Percentiles rank a stretch among this genome's conserved stretches.
phyloP scores from a whole-genome alignment of 2,329 filamentous ascomycete species.

The Triangularia verruculosa region DNA sequence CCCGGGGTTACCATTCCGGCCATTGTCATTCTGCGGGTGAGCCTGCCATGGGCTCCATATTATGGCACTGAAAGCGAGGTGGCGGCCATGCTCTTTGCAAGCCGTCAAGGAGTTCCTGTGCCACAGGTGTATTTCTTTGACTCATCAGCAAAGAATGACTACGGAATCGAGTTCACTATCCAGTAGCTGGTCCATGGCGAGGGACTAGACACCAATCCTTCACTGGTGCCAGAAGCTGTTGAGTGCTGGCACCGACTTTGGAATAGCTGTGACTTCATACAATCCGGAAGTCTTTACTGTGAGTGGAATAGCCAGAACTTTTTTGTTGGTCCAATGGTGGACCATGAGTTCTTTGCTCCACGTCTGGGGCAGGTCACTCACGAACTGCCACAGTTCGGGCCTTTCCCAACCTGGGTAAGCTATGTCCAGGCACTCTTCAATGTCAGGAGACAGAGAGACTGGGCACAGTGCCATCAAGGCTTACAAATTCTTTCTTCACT shows the following conservation, averaged over 20 bases:
- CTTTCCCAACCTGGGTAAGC: neutral
- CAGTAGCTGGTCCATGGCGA: neutral
- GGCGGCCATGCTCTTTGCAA: neutral
- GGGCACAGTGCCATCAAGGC: neutral
- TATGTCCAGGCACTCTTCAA: neutral
- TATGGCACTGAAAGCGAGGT: conserved; percentile 6
- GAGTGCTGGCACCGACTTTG: neutral
- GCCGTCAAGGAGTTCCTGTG: neutral
- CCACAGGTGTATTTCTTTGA: conserved; percentile 6
- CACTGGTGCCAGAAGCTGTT: neutral
- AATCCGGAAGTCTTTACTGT: neutral
- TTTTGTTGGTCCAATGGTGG: conserved; percentile 3
- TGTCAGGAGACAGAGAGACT: neutral
- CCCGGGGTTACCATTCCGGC: neutral
- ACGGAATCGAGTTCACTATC: neutral
- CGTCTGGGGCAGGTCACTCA: neutral
- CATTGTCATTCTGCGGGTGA: neutral
- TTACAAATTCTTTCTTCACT: neutral
- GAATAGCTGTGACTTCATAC: neutral
- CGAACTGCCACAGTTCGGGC: neutral
- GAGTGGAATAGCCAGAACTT: neutral
- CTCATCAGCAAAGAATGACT: neutral
- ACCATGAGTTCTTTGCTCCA: neutral
- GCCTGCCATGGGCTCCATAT: neutral
- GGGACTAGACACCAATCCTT: neutral